Base-by-base conservation (phyloP, 345 rosid species). In the Populus simonii region DNA sequence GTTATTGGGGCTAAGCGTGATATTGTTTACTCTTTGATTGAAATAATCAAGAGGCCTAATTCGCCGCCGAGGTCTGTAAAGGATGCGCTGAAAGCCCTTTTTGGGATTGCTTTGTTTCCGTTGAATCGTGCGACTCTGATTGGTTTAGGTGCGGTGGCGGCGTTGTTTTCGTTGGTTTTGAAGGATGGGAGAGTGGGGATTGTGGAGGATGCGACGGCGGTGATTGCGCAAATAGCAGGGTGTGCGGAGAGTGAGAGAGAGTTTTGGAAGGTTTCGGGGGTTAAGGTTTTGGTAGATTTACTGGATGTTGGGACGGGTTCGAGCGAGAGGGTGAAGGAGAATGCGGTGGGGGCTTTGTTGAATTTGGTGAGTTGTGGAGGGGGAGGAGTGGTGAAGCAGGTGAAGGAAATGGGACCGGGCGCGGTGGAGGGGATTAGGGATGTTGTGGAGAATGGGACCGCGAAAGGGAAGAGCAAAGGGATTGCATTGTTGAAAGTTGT, bases 161-260 rank as follows among this genome's bases (percentile, higher is more conserved):
- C 96, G 1, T 82, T 95, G 66, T 89, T 95, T 51, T 88, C 93
- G 0, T 71, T 92, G 7, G 89, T 92, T 39, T 74, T 95, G 15
- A 91, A 88, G 76, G 98, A 92, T 68, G 92, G 92, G n/a, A 81
- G 96, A 61, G 87, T 79, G 22, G 99, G 99, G 71, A 84, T 95
- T 36, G 91, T 95, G 73, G 99, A 95, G 83, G 99, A 95, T 77
- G 92, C 99, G 17, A 89, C 91, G 73, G 99, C 98, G 35, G 99
- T 95, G 78, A 79, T 92, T 69, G 96, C 97, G 33, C 99, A 95
- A 82, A 81, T 95, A 3, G 98, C 93, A 17, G 97, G 99, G n/a
- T 91, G 97, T 72, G 97, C 88, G 75, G 99, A 91, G 84, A 88
- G 93, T 65, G 92, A 84, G 66, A 92, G 83, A 15, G 99, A 87